Evolutionary conservation across 129 eudicot species (phyloP).

Genomic region (Pseudognaphalium luteoalbum): DNA sequence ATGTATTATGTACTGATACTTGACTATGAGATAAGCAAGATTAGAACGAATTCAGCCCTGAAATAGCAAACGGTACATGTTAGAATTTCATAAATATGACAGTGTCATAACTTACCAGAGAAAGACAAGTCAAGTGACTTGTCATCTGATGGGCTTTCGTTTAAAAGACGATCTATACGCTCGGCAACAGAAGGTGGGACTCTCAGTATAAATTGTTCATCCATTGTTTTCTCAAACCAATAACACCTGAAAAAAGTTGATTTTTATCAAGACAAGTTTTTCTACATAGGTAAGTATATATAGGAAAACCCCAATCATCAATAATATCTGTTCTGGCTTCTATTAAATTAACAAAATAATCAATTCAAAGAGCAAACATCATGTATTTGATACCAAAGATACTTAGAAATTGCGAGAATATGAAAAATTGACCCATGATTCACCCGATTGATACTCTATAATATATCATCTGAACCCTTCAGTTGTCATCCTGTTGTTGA

Average conservation of each 20-base stretch:
- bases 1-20: background rate
- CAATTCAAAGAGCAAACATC: background rate
- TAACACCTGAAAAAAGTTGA: constrained; percentile 1
- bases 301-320: background rate
- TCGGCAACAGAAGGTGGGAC: constrained; percentile 90
- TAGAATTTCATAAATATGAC: too few species aligned
- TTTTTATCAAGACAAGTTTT: background rate
- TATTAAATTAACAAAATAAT: background rate
- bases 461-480: too few species aligned
- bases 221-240: constrained; percentile 47
- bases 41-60: too few species aligned
- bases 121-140: constrained; percentile 69
- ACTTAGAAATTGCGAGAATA: background rate
- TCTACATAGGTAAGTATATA: background rate
- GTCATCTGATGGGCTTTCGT: constrained; percentile 61
- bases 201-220: constrained; percentile 86
- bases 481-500: too few species aligned
- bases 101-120: constrained; percentile 46
- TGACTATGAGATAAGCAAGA: background rate
- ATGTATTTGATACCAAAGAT: too few species aligned
- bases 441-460: too few species aligned
- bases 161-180: constrained; percentile 65
- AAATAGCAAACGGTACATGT: background rate
- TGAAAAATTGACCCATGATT: too few species aligned
- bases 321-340: constrained; percentile 1